phyloP scores from a whole-genome alignment of 768 basidiomycete species.

The Mycena filopes region DNA sequence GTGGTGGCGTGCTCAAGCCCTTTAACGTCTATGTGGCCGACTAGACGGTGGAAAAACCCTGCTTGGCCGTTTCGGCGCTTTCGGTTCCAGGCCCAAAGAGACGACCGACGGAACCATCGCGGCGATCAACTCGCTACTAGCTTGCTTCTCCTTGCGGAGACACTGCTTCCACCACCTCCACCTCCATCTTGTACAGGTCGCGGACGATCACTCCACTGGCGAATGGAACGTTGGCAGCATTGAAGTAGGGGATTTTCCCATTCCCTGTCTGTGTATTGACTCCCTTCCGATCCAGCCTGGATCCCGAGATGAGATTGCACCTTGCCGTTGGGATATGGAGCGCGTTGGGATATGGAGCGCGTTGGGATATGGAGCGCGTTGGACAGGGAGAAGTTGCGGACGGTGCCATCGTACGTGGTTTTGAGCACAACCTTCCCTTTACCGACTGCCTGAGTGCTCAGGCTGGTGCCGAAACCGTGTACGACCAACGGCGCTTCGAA shows the following conservation, averaged over 20 bases:
- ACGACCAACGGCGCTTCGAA: slow-evolving; percentile 20
- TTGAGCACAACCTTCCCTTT: slow-evolving; percentile 25
- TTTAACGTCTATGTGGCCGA: slow-evolving; percentile 36
- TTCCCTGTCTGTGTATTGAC: slow-evolving; percentile 17
- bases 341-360: no score
- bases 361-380: slow-evolving; percentile 26
- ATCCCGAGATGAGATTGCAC: slow-evolving; percentile 31
- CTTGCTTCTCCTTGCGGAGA: background rate
- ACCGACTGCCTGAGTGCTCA: slow-evolving; percentile 22
- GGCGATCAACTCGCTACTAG: slow-evolving; percentile 18
- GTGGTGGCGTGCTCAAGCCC: slow-evolving; percentile 29
- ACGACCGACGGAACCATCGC: slow-evolving; percentile 15
- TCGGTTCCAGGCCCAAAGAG: slow-evolving; percentile 23
- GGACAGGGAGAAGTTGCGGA: slow-evolving; percentile 9
- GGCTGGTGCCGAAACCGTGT: slow-evolving; percentile 16
- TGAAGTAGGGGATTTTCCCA: slow-evolving; percentile 22
- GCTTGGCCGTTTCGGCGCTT: background rate
- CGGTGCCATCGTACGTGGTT: background rate
- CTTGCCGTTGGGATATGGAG: slow-evolving; percentile 21
- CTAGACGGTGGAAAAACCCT: slow-evolving; percentile 32
- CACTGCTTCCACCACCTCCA: background rate
- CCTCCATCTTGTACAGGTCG: slow-evolving; percentile 27
- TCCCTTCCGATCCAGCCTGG: slow-evolving; percentile 24
- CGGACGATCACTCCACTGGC: slow-evolving; percentile 9
- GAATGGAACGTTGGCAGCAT: slow-evolving; percentile 6